Evolutionary conservation across 805 yeast species (phyloP).

Genomic region (Ogataea trehalophila): DNA sequence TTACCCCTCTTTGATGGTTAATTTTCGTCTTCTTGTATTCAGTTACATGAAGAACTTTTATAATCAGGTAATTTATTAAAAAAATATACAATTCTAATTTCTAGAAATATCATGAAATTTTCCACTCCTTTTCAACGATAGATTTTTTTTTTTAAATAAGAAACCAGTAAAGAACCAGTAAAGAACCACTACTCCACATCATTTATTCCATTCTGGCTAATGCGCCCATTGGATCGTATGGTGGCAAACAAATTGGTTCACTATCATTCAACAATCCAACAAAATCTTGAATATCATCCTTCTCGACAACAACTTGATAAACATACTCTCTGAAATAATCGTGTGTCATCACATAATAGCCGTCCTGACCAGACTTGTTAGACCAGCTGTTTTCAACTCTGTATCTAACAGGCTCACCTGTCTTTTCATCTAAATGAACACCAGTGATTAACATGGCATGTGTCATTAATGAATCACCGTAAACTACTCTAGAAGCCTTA

Average conservation of each 20-base stretch:
- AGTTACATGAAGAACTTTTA: no score
- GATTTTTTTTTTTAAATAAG: no score
- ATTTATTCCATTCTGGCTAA: conserved; percentile 36
- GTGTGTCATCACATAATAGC: conserved; percentile 68
- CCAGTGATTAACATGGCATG: conserved; percentile 88
- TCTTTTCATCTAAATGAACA: conserved; percentile 60
- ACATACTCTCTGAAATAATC: conserved; percentile 72
- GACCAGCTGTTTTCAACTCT: conserved; percentile 81
- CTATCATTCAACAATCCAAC: conserved; percentile 37
- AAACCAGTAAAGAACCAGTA: no score
- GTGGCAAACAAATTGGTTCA: conserved; percentile 53
- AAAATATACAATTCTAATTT: no score
- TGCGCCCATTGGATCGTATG: conserved; percentile 82
- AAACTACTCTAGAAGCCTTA: conserved; percentile 66
- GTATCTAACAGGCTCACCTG: conserved; percentile 59
- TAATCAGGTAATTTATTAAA: no score
- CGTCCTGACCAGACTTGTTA: conserved; percentile 58
- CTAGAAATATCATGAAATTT: no score
- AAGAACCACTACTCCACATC: neutral
- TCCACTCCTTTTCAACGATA: no score
- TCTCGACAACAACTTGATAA: conserved; percentile 62
- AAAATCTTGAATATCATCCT: conserved; percentile 40
- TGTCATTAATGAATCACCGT: conserved; percentile 75
- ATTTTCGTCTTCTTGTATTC: no score
- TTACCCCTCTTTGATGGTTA: no score